Percentiles rank a stretch among this genome's conserved stretches.
These are phyloP conservation scores for Brassica incana DNA, from an alignment of 345 rosid genomes.

Conservation along the genomic window DNA sequence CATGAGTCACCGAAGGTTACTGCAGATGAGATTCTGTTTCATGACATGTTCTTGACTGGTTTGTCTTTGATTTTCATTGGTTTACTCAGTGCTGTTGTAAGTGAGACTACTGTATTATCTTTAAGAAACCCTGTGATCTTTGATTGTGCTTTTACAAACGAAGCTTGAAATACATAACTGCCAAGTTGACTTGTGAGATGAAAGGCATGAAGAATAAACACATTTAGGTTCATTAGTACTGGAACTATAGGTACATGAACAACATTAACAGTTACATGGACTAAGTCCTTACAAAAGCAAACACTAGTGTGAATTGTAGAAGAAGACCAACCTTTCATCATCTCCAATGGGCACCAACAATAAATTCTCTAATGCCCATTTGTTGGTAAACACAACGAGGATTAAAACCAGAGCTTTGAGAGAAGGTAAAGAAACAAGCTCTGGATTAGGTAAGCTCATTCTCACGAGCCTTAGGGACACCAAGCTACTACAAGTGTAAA, in stretches of 20 bases:
- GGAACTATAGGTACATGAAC: neutral
- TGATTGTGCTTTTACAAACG: slow-evolving; percentile 1
- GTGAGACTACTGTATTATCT: neutral
- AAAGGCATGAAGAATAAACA: neutral
- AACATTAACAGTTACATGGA: neutral
- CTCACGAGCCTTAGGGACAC: no score
- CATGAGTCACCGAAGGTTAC: neutral
- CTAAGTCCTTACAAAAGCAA: neutral
- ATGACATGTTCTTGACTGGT: slow-evolving; percentile 17
- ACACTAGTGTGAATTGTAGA: neutral
- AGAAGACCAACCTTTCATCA: neutral
- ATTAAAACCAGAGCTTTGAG: no score
- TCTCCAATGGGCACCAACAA: neutral
- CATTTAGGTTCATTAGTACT: neutral
- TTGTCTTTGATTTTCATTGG: neutral
- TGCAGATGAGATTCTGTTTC: slow-evolving; percentile 1
- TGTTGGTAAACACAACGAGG: no score
- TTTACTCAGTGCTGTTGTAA: neutral
- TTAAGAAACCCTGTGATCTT: neutral
- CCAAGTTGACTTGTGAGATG: neutral
- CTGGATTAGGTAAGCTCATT: no score
- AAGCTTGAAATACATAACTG: neutral
- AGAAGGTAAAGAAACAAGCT: no score
- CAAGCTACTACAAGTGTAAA: no score
- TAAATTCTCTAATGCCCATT: neutral